Conservation (phyloP, 2,329 filamentous ascomycete species). For the Hymenoscyphus linearis region DNA sequence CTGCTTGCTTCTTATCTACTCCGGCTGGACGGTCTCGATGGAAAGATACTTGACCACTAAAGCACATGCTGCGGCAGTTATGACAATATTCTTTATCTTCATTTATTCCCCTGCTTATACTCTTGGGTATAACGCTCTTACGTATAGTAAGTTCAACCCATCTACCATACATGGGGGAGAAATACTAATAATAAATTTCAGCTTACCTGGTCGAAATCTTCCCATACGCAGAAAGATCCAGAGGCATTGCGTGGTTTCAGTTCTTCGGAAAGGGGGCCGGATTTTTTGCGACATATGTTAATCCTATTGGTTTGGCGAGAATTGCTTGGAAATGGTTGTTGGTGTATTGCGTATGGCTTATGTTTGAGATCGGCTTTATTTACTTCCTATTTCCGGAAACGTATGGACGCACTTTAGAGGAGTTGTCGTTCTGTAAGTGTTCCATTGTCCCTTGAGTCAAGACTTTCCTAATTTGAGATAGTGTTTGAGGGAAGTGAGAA, state of each 20-base stretch:
- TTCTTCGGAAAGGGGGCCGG: conserved; percentile 34
- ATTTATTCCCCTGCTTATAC: conserved; percentile 56
- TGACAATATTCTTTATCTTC: conserved; percentile 54
- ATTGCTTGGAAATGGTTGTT: conserved; percentile 41
- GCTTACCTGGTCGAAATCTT: conserved; percentile 54
- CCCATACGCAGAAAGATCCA: conserved; percentile 41
- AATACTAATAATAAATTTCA: conserved; percentile 11
- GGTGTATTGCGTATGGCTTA: conserved; percentile 39
- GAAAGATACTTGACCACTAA: conserved; percentile 32
- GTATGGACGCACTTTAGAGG: conserved; percentile 38
- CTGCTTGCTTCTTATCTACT: conserved; percentile 47
- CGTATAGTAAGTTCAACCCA: conserved; percentile 45
- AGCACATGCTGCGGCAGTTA: conserved; percentile 17
- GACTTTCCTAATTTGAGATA: conserved; percentile 11
- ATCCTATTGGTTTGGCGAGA: conserved; percentile 39
- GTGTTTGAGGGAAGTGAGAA: conserved; percentile 35
- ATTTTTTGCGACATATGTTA: conserved; percentile 44
- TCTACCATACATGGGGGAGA: background rate
- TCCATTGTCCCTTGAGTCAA: conserved; percentile 22
- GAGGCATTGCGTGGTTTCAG: conserved; percentile 26
- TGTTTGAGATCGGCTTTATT: conserved; percentile 38
- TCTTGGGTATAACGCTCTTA: conserved; percentile 61
- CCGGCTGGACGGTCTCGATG: conserved; percentile 47
- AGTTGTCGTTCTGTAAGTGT: conserved; percentile 38
- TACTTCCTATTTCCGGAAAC: conserved; percentile 44